Evolutionary conservation across 2,329 filamentous ascomycete species (phyloP).

Genomic region (Colletotrichum orchidophilum): DNA sequence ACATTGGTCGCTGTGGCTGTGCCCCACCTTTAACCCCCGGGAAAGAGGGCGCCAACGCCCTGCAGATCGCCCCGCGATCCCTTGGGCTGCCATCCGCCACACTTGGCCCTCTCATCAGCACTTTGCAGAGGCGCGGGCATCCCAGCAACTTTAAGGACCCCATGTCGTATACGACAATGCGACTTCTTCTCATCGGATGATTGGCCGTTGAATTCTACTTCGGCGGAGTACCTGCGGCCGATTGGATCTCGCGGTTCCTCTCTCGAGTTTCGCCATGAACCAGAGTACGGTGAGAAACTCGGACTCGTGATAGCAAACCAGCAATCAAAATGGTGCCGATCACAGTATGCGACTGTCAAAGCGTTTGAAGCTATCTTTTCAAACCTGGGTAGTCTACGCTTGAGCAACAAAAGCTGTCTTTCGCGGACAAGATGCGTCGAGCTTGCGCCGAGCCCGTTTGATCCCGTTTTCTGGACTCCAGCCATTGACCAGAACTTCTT

Average conservation of each 20-base stretch:
- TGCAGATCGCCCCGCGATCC: background rate
- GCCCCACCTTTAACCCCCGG: constrained; percentile 10
- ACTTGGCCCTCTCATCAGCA: background rate
- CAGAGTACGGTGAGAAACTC: background rate
- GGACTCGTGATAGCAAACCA: background rate
- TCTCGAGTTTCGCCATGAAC: background rate
- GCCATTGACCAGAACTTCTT: no score
- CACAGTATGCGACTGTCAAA: background rate
- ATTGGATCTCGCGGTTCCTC: background rate
- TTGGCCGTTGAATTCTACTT: background rate
- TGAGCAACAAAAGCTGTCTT: background rate
- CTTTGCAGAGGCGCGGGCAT: background rate
- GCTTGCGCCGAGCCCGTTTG: background rate
- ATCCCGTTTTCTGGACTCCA: no score
- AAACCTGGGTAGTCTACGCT: background rate
- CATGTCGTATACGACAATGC: background rate
- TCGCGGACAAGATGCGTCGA: no score
- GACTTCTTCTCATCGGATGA: background rate
- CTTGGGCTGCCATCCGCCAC: background rate
- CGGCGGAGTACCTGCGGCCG: background rate
- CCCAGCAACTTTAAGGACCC: background rate
- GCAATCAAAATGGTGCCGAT: background rate
- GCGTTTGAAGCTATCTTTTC: background rate
- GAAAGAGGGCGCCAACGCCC: background rate
- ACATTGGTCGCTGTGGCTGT: constrained; percentile 14